These are phyloP conservation scores for Saccharomyces pastorianus DNA, from an alignment of 1,139 yeast species.

Conservation along the genomic window DNA sequence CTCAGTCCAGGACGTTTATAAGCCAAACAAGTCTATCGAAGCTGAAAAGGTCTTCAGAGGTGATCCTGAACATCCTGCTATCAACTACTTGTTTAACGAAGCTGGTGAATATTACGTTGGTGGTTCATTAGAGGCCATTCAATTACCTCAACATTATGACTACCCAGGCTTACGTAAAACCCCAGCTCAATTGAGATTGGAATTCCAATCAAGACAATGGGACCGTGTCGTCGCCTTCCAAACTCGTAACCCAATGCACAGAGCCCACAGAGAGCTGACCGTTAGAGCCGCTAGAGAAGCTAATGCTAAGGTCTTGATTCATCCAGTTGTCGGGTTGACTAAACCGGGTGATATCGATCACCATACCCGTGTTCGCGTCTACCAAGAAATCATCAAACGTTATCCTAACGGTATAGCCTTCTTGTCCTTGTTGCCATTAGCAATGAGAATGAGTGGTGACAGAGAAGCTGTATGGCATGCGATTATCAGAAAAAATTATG, in stretches of 20 bases:
- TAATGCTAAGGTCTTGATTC: conserved; percentile 75
- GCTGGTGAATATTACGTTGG: conserved; percentile 86
- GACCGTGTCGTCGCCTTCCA: conserved; percentile 91
- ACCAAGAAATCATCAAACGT: conserved; percentile 82
- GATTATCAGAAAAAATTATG: conserved; percentile 89
- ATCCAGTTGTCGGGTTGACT: conserved; percentile 94
- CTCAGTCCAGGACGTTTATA: conserved; percentile 69
- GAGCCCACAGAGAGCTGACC: conserved; percentile 94
- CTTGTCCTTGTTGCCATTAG: conserved; percentile 79
- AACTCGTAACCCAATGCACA: conserved; percentile 97
- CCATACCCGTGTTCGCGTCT: conserved; percentile 93
- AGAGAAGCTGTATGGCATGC: conserved; percentile 99
- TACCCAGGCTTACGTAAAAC: conserved; percentile 81
- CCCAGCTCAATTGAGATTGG: conserved; percentile 81
- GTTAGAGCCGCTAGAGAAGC: conserved; percentile 85
- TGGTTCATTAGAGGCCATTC: conserved; percentile 77
- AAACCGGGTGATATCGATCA: conserved; percentile 98
- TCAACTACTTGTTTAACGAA: conserved; percentile 58
- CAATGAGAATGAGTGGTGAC: conserved; percentile 99
- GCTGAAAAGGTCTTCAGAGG: conserved; percentile 89
- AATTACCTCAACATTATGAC: conserved; percentile 83
- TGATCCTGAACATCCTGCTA: conserved; percentile 95
- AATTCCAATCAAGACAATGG: conserved; percentile 78
- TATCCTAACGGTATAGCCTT: conserved; percentile 93
- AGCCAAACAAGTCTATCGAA: conserved; percentile 71